Evolutionary conservation across 73 alveolate genomes (phyloP).

Genomic region (Paramecium caudatum): DNA sequence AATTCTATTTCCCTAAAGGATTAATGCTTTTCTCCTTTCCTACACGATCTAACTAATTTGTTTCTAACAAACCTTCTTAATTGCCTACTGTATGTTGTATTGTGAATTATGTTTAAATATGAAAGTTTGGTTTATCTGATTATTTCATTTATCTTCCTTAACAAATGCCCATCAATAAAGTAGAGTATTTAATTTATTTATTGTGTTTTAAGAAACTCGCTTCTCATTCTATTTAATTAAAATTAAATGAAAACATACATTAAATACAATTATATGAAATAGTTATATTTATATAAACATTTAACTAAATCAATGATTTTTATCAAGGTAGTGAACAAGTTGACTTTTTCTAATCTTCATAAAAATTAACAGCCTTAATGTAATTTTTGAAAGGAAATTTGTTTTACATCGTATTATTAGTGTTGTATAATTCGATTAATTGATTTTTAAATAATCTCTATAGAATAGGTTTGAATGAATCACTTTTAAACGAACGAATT

Average conservation of each 20-base stretch:
- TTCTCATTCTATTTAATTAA: no score
- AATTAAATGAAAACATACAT: not conserved
- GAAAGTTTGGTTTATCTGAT: no score
- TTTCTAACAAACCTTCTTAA: no score
- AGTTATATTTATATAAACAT: not conserved
- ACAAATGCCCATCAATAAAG: not conserved
- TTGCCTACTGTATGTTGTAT: no score
- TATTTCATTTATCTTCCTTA: not conserved
- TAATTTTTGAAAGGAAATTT: constrained; percentile 23
- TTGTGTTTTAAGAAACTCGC: no score
- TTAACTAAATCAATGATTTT: not conserved
- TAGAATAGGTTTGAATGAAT: constrained; percentile 27
- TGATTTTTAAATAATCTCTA: constrained; percentile 25
- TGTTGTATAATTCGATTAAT: constrained; percentile 10
- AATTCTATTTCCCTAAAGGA: no score
- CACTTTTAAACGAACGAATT: not conserved
- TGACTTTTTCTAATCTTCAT: constrained; percentile 8
- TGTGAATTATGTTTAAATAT: no score
- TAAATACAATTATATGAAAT: not conserved
- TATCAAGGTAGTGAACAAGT: not conserved
- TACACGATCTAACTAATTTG: no score
- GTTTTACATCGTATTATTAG: constrained; percentile 16
- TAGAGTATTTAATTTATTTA: no score
- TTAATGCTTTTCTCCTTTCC: no score
- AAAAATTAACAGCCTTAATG: constrained; percentile 19